Conservation (phyloP, 768 basidiomycete species). For the Kwoniella botswanensis region DNA sequence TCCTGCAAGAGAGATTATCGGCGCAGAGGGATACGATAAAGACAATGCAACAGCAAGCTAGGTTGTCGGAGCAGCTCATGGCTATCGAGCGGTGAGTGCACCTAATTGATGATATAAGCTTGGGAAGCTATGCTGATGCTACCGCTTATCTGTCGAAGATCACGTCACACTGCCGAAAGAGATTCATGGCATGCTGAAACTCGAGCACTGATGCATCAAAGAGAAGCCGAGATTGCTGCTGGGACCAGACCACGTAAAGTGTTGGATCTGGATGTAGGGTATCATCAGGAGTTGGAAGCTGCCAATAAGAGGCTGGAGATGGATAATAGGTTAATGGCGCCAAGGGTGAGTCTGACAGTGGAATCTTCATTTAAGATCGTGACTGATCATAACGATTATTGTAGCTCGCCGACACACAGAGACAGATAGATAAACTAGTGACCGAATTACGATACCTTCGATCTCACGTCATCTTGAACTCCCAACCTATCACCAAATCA, state of each 20-base stretch:
- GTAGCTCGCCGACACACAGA: constrained; percentile 52
- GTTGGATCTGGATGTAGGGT: constrained; percentile 51
- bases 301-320: constrained; percentile 54
- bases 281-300: constrained; percentile 54
- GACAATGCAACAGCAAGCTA: constrained; percentile 45
- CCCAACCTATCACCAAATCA: constrained; percentile 18
- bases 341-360: constrained; percentile 35
- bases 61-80: constrained; percentile 35
- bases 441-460: constrained; percentile 47
- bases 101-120: background rate
- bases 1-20: constrained; percentile 40
- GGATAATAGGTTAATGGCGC: constrained; percentile 54
- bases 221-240: constrained; percentile 48
- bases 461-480: constrained; percentile 41
- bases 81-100: constrained; percentile 42
- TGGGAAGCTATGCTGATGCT: too few species aligned
- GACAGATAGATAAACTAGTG: constrained; percentile 53
- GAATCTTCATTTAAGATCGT: background rate
- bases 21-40: constrained; percentile 48
- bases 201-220: constrained; percentile 29
- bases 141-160: constrained; percentile 14
- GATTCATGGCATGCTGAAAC: constrained; percentile 48
- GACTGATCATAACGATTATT: too few species aligned
- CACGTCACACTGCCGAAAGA: constrained; percentile 44
- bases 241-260: constrained; percentile 39